phyloP scores from a whole-genome alignment of 2,329 filamentous ascomycete species.

The Beauveria sp. region DNA sequence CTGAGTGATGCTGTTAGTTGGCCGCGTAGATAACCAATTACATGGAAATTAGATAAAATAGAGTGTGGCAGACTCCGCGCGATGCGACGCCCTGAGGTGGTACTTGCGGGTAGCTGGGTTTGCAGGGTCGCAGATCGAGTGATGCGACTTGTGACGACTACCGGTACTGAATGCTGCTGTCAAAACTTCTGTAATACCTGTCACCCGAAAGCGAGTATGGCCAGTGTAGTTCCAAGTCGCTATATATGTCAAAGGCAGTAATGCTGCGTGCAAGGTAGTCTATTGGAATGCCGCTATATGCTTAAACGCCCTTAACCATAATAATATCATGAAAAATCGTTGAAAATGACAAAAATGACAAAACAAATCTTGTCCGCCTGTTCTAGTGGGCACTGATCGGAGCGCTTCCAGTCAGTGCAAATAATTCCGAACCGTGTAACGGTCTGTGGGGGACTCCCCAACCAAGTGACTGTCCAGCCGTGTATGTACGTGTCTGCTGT shows the following conservation, averaged over 20 bases:
- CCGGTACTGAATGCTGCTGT: background rate
- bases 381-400: background rate
- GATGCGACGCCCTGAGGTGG: background rate
- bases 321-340: background rate
- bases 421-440: background rate
- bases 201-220: too few species aligned
- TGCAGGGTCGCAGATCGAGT: background rate
- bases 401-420: constrained; percentile 10
- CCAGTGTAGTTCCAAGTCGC: too few species aligned
- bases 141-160: background rate
- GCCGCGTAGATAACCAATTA: too few species aligned
- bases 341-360: background rate
- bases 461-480: background rate
- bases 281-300: background rate
- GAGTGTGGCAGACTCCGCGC: background rate
- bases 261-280: background rate
- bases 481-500: background rate
- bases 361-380: background rate
- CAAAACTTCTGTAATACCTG: background rate
- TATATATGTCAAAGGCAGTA: background rate
- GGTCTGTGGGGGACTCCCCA: background rate
- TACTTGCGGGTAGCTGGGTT: background rate
- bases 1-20: too few species aligned
- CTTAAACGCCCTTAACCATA: background rate
- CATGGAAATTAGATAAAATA: background rate